A percentile compares a stretch with the other conserved stretches of the same genome.
Evolutionary conservation across 2,329 filamentous ascomycete genomes (phyloP).

Genomic region (Ophiobolus disseminans): DNA sequence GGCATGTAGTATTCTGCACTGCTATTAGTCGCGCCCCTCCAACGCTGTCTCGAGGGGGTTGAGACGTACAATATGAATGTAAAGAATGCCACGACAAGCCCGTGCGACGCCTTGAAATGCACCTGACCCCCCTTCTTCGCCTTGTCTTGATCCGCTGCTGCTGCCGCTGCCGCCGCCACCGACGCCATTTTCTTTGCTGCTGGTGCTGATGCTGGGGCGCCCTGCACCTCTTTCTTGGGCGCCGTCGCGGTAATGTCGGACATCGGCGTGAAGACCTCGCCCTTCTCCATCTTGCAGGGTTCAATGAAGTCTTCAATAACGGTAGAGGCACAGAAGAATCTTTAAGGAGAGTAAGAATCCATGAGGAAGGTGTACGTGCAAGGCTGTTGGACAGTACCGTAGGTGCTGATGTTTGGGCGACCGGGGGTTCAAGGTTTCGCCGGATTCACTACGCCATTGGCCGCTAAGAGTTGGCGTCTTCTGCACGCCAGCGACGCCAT

Average conservation of each 20-base stretch:
- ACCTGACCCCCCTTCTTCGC: conserved; percentile 54
- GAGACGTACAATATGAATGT: conserved; percentile 65
- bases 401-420: conserved; percentile 15
- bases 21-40: neutral
- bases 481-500: too few species aligned
- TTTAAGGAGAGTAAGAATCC: conserved; percentile 24
- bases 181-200: too few species aligned
- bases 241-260: conserved; percentile 44
- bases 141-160: conserved; percentile 31
- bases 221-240: conserved; percentile 1
- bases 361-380: conserved; percentile 15
- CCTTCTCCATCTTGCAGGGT: conserved; percentile 45
- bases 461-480: too few species aligned
- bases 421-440: conserved; percentile 23
- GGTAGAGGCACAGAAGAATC: neutral
- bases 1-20: conserved; percentile 70
- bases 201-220: conserved; percentile 19
- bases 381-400: neutral
- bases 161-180: too few species aligned
- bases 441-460: conserved; percentile 11
- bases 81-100: conserved; percentile 69
- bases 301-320: neutral
- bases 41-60: neutral
- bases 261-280: conserved; percentile 46
- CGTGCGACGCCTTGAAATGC: conserved; percentile 62